Evolutionary conservation across 176 grass and related monocot species (phyloP), one percentile per base, ranked within the genome.

Genomic region (Raddia distichophylla): DNA sequence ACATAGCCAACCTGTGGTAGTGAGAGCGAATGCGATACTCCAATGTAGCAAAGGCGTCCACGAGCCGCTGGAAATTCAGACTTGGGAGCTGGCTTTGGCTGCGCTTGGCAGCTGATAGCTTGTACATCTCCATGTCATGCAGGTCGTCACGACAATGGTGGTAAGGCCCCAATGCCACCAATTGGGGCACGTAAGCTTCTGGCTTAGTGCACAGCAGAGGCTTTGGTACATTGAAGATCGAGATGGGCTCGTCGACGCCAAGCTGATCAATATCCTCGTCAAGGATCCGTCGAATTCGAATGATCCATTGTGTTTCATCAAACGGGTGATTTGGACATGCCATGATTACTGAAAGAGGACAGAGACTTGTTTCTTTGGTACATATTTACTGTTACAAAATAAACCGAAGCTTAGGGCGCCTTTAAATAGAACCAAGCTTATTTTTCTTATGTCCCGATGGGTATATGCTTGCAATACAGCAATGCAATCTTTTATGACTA

Each of bases 81-180:
- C 34, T 48, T 14, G 68, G 78, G 14, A 94, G 74, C 55, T 84
- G 81, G 34, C 54, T 73, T 5, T 89, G 86, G 8, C 81, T 64
- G 75, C 88, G 85, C 81, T 79, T 94, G 3, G 92, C 92, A 0
- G 90, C 80, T 0, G 81, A 89, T 18, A 98, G 57, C 89, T 98
- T 98, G 81, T 89, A 86, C n/a, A 88, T 83, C 74, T 98, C 92
- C 95, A 98, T 98, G 60, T 94, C 81, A 10, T 53, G 71, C 8
- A 98, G 66, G 18, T 89, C 92, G 32, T 98, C 65, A 0, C 78
- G 77, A 1, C 80, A 74, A 84, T 91, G 90, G 90, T 98, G 95
- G 88, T 94, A 98, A 27, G 92, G 95, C 0, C 92, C 92, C 12
- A 98, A 22, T 2, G 95, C 82, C 8, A 94, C 54, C 37, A 86